These are phyloP conservation scores for Grigorovia transvaalensis DNA, from an alignment of 805 yeast genomes.

Conservation along the genomic window DNA sequence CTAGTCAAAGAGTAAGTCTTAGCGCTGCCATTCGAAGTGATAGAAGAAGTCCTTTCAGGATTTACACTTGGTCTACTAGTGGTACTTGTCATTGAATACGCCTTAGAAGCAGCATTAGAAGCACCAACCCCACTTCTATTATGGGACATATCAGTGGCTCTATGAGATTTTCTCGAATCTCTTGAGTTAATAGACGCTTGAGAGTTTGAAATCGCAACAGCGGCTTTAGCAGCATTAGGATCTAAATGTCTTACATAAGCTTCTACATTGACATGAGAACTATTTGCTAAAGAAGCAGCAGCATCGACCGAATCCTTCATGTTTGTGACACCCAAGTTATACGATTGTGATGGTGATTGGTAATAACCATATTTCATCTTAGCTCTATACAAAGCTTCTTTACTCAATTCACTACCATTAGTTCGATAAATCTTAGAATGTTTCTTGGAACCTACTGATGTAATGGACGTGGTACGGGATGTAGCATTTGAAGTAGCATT, in stretches of 20 bases:
- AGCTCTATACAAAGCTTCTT: conserved; percentile 67
- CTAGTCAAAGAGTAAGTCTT: background rate
- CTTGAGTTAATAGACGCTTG: background rate
- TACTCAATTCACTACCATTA: conserved; percentile 60
- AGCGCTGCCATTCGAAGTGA: conserved; percentile 9
- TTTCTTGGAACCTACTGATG: conserved; percentile 3
- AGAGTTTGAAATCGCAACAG: conserved; percentile 12
- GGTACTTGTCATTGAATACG: conserved; percentile 12
- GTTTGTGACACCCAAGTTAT: conserved; percentile 53
- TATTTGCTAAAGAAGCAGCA: conserved; percentile 63
- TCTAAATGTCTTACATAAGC: conserved; percentile 45
- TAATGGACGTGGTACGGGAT: conserved; percentile 3
- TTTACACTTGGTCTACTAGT: background rate
- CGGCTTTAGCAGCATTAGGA: conserved; percentile 27
- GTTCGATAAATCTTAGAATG: conserved; percentile 43
- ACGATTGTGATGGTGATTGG: conserved; percentile 37
- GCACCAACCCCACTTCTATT: background rate
- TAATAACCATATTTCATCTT: conserved; percentile 55
- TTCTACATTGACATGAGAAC: conserved; percentile 50
- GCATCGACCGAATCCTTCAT: conserved; percentile 52
- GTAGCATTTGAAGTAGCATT: conserved; percentile 4
- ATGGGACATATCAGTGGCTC: background rate
- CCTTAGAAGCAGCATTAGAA: conserved; percentile 24
- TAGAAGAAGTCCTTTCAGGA: conserved; percentile 10
- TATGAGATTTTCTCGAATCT: background rate